Conservation (phyloP, 1,284 basidiomycete species). For the Serendipita sp. region DNA sequence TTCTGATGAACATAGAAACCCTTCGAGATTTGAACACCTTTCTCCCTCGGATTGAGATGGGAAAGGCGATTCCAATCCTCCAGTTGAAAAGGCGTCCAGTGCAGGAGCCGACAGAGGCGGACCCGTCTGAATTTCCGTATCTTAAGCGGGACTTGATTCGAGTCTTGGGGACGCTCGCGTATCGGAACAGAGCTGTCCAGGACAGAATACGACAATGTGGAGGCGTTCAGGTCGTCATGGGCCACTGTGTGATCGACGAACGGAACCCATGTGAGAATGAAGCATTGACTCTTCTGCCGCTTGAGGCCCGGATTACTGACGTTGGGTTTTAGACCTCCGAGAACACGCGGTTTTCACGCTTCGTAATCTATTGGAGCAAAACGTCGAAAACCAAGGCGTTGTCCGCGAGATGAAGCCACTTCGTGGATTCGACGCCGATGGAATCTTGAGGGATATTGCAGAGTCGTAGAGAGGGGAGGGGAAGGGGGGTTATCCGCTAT, state of each 20-base stretch:
- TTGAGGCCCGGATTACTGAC: not conserved
- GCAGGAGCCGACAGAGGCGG: conserved; percentile 15
- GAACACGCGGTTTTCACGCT: conserved; percentile 81
- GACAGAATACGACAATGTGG: conserved; percentile 53
- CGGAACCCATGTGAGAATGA: conserved; percentile 61
- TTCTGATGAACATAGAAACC: conserved; percentile 33
- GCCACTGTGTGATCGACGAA: conserved; percentile 78
- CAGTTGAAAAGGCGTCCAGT: not conserved
- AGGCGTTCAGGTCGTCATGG: conserved; percentile 69
- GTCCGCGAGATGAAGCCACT: conserved; percentile 57
- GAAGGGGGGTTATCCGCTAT: not conserved
- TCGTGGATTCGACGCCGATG: conserved; percentile 18
- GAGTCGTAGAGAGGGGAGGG: no score
- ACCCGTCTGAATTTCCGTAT: conserved; percentile 55
- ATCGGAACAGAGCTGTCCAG: conserved; percentile 49
- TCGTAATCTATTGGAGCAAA: conserved; percentile 60
- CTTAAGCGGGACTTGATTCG: conserved; percentile 75
- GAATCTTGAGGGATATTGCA: not conserved
- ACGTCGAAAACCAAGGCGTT: conserved; percentile 63
- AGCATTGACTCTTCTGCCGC: conserved; percentile 19
- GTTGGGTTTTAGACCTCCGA: conserved; percentile 47
- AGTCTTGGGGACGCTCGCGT: conserved; percentile 58
- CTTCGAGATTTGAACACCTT: conserved; percentile 56
- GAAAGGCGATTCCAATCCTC: conserved; percentile 33
- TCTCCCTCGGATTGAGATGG: conserved; percentile 65